A percentile compares a stretch with the other conserved stretches of the same genome.
Evolutionary conservation across 257 asterid species (phyloP).

Genomic region (Solanum medicagineum): DNA sequence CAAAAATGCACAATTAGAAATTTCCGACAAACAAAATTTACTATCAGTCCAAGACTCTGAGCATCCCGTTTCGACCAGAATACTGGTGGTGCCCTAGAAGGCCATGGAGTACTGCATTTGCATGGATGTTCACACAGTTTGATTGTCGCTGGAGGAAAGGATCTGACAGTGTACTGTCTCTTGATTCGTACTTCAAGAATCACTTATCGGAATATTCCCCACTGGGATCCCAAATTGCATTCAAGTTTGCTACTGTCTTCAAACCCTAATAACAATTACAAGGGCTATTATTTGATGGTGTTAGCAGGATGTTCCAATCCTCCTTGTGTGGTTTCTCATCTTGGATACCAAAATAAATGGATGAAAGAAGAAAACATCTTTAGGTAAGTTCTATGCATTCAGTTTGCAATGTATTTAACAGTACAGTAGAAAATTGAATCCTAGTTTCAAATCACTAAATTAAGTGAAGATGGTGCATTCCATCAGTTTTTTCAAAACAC

Average conservation of each 20-base stretch:
- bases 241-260: constrained; percentile 9
- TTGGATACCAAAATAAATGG: background rate
- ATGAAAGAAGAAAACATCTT: background rate
- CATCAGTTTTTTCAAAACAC: background rate
- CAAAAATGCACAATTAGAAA: too few relatives aligned
- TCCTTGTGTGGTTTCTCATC: background rate
- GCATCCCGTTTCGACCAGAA: background rate
- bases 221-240: constrained; percentile 9
- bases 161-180: background rate
- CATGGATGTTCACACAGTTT: constrained; percentile 7
- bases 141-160: background rate
- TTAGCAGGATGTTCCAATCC: background rate
- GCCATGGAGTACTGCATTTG: background rate
- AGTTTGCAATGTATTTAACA: background rate
- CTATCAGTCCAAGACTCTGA: too few relatives aligned
- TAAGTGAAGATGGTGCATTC: constrained; percentile 10
- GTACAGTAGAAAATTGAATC: constrained; percentile 5
- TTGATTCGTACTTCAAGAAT: background rate
- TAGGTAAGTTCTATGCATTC: constrained; percentile 1
- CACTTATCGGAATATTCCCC: background rate
- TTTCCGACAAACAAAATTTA: too few relatives aligned
- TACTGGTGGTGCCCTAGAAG: background rate
- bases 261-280: background rate
- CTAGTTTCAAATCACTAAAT: background rate
- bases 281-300: too few relatives aligned